Evolutionary conservation across 139 green algal species (phyloP).

Genomic region (Volvox reticuliferus): DNA sequence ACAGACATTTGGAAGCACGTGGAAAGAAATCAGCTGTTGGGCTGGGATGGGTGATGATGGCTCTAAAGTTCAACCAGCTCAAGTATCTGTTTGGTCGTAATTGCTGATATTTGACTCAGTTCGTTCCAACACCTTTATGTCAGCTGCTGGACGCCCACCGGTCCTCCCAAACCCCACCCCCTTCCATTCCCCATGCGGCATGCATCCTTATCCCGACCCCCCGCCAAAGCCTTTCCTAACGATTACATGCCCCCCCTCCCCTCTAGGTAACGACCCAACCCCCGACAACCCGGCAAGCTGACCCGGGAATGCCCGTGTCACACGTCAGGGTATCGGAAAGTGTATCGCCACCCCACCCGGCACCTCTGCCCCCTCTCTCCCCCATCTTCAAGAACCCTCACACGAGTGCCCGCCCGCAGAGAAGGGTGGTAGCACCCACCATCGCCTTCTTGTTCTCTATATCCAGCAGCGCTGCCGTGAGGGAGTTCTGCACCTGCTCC

Average conservation of each 20-base stretch:
- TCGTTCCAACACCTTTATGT: too few species aligned
- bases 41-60: not conserved
- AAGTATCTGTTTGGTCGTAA: too few species aligned
- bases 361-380: not conserved
- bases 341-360: not conserved
- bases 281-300: too few species aligned
- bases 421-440: conserved; percentile 33
- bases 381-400: not conserved
- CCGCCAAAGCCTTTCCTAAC: too few species aligned
- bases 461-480: conserved; percentile 22
- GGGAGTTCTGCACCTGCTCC: not conserved
- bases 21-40: not conserved
- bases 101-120: not conserved
- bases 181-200: too few species aligned
- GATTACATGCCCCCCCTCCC: too few species aligned
- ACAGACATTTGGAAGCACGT: not conserved
- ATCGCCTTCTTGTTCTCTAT: conserved; percentile 41
- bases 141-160: not conserved
- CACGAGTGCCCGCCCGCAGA: not conserved
- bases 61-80: too few species aligned
- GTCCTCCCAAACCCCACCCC: too few species aligned
- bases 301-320: not conserved
- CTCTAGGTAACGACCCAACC: too few species aligned
- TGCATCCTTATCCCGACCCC: not conserved
- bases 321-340: too few species aligned